A percentile compares a stretch with the other conserved stretches of the same genome.
Conservation (phyloP, 441 rosid genomes). For the Omphalea diandra region DNA sequence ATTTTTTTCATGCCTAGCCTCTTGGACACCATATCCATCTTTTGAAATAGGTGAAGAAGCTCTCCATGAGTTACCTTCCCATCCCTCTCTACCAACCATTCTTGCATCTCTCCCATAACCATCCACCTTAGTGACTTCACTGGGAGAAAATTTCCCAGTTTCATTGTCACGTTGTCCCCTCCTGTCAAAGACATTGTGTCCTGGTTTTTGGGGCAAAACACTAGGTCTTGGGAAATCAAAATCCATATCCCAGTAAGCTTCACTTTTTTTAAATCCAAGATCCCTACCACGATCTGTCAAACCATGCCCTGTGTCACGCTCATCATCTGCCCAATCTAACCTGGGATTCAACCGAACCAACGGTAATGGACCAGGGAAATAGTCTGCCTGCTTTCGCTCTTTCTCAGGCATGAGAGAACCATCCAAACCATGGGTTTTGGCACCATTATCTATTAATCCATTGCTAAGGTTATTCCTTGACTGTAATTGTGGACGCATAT, state of each 20-base stretch:
- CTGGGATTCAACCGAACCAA: conserved; percentile 77
- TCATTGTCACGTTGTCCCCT: conserved; percentile 65
- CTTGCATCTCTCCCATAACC: conserved; percentile 44
- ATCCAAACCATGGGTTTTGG: conserved; percentile 32
- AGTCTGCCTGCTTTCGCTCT: conserved; percentile 56
- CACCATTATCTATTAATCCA: conserved; percentile 39
- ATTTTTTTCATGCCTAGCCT: conserved; percentile 45
- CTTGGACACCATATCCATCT: conserved; percentile 40
- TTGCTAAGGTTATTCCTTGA: conserved; percentile 35
- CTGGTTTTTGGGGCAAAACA: conserved; percentile 59
- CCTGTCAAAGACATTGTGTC: too few relatives aligned
- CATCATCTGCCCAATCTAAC: conserved; percentile 99
- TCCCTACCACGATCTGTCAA: conserved; percentile 62
- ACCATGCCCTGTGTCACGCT: conserved; percentile 86
- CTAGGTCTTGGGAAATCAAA: conserved; percentile 69
- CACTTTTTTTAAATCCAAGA: conserved; percentile 55
- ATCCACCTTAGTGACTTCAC: conserved; percentile 54
- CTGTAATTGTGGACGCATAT: conserved; percentile 60
- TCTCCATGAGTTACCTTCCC: conserved; percentile 69
- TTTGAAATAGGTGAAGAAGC: conserved; percentile 50
- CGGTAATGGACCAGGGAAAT: conserved; percentile 68
- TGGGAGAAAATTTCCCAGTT: conserved; percentile 52
- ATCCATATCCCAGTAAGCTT: conserved; percentile 70
- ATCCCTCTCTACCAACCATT: conserved; percentile 54
- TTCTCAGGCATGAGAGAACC: conserved; percentile 45